These are phyloP conservation scores for Craspedostauros australis DNA, from an alignment of 108 stramenopile species.

Conservation along the genomic window DNA sequence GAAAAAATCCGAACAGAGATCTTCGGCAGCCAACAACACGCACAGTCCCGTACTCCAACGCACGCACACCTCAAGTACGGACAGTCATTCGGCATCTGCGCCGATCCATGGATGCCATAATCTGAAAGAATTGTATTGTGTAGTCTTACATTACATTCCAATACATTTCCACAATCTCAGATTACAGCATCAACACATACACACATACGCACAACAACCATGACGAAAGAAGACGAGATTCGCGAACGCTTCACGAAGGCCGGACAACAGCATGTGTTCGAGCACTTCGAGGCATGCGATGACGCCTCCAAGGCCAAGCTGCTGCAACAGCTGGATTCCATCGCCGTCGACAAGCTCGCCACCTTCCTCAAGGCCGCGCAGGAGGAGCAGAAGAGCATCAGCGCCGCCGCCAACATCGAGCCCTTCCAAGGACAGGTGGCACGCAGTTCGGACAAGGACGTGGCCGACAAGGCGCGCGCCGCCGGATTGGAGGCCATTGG, in stretches of 20 bases:
- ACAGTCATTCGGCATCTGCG: too few species aligned
- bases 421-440: constrained; percentile 51
- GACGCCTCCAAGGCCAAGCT: constrained; percentile 18
- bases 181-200: too few species aligned
- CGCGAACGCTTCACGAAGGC: constrained; percentile 38
- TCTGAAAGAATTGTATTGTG: too few species aligned
- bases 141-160: too few species aligned
- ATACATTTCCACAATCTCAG: too few species aligned
- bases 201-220: too few species aligned
- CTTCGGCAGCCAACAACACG: too few species aligned
- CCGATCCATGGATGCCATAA: too few species aligned
- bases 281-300: constrained; percentile 11
- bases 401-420: constrained; percentile 28
- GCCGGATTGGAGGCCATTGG: constrained; percentile 58
- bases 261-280: constrained; percentile 49
- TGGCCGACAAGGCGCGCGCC: constrained; percentile 5
- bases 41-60: too few species aligned
- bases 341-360: constrained; percentile 49
- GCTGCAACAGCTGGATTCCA: constrained; percentile 33
- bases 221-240: constrained; percentile 18
- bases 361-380: constrained; percentile 40
- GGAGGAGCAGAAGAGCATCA: constrained; percentile 31
- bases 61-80: too few species aligned
- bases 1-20: too few species aligned
- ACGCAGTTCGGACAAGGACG: constrained; percentile 17